Base-by-base conservation (phyloP, 176 grass and related monocot species). In the Stipa capillata region DNA sequence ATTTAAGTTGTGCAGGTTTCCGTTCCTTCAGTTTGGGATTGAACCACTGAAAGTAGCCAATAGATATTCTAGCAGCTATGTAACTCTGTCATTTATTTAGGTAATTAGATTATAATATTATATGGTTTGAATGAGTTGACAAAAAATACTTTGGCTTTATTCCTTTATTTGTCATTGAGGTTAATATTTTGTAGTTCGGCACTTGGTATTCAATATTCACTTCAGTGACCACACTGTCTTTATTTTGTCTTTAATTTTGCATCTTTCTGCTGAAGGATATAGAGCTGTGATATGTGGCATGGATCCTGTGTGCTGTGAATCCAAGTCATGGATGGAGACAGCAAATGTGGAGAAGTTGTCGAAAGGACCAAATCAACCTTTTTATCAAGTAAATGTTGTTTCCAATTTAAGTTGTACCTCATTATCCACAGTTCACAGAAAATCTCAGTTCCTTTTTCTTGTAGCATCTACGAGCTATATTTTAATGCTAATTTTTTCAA, bases 231-330 rank as follows among this genome's bases (percentile, higher is more conserved):
- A 18, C 51, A 21, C 6, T 59, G 28, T n/a, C 36, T 40, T 89
- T 68, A 60, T 73, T 31, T 69, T 54, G 8, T 31, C 34, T 41
- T 62, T 53, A 66, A 73, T 83, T 86, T 55, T n/a, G n/a, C n/a
- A n/a, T n/a, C n/a, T 76, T 72, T 32, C 51, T 72, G 29, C 76
- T 91, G 70, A 83, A 98, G 95, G 95, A 74, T 98, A 98, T 94
- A 89, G 72, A 92, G 95, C 76, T 80, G 92, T 94, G 64, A 98
- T 98, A 73, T 98, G 95, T 91, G 95, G 95, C 65, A 98, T 98
- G 95, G 95, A 98, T 89, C 87, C 90, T 34, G 87, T 93, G 37
- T 98, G 95, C 64, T 89, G 85, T 76, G 95, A 98, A 90, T 98
- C 95, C 35, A 98, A 85, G 53, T 94, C 92, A 70, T 98, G 95